Evolutionary conservation across 2,329 filamentous ascomycete species (phyloP), one percentile per base, ranked within the genome.

Genomic region (Penicillium sp.): DNA sequence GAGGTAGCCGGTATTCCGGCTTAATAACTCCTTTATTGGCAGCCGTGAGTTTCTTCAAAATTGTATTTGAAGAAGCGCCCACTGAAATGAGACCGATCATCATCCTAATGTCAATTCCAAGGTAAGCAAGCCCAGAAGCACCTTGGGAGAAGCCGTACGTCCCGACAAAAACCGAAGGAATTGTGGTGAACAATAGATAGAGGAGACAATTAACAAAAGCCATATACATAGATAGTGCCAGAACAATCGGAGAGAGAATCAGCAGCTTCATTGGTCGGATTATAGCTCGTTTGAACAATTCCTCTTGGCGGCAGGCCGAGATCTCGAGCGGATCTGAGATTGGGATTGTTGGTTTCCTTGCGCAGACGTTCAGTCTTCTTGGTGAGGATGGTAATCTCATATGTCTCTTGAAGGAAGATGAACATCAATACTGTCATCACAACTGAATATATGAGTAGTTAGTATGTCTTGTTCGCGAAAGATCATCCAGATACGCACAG

Each of bases 141-240:
- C 74, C 74, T 10, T 71, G 65, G 7, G 70, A 70, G 54, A 79
- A 73, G 23, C 70, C 64, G 49, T 82, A 82, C 44, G 73, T 67
- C 1, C 70, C 61, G 16, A 74, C 69, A 67, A 76, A 82, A 0
- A 81, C 71, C 13, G 66, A 63, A 0, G 79, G 74, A 52, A 81
- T 78, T 0, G 78, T 81, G 1, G 78, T 76, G 35, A 80, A 75
- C 45, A 79, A 74, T 4, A 83, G 67, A 62, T 81, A 82, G 23
- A 81, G 67, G 13, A 79, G 70, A 2, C 81, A 78, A 55, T 81
- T 82, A 1, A 79, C 65, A 16, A 79, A 74, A 0, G 76, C 75
- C 63, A 78, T 74, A 61, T 80, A 79, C 10, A 79, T 47, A 5
- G 79, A 74, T 16, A 81, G 67, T 16, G 76, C 64, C 59, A 80